Evolutionary conservation across 257 asterid species (phyloP).

Genomic region (Rehmannia glutinosa): DNA sequence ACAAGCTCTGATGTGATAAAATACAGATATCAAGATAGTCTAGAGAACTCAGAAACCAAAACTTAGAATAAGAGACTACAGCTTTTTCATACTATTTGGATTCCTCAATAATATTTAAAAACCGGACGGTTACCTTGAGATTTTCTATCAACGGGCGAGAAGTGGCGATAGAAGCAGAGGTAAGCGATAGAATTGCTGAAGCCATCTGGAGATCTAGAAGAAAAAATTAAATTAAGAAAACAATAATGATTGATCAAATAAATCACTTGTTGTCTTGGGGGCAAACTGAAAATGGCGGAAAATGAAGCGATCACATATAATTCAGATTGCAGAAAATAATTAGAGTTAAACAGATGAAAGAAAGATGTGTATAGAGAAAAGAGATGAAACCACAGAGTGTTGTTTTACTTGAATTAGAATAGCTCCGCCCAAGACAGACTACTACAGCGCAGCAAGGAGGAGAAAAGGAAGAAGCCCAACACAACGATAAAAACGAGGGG

Average conservation of each 20-base stretch:
- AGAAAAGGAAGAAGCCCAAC: neutral
- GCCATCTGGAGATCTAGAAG: constrained; percentile 32
- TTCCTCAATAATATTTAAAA: neutral
- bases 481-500: too few relatives aligned
- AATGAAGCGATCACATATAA: too few relatives aligned
- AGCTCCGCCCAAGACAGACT: neutral
- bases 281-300: too few relatives aligned
- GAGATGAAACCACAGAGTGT: too few relatives aligned
- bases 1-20: neutral
- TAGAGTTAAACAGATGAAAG: too few relatives aligned
- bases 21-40: neutral
- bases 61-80: too few relatives aligned
- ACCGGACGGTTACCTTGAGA: constrained; percentile 34
- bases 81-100: too few relatives aligned
- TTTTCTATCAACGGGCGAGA: constrained; percentile 28
- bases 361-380: too few relatives aligned
- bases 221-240: neutral
- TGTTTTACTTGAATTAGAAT: too few relatives aligned
- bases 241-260: neutral
- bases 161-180: constrained; percentile 30
- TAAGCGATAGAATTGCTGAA: constrained; percentile 40
- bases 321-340: too few relatives aligned
- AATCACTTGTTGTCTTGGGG: neutral
- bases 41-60: too few relatives aligned
- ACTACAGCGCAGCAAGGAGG: neutral